A percentile compares a stretch with the other conserved stretches of the same genome.
Evolutionary conservation across 306 rosid genomes (phyloP).

Genomic region (Geum urbanum): DNA sequence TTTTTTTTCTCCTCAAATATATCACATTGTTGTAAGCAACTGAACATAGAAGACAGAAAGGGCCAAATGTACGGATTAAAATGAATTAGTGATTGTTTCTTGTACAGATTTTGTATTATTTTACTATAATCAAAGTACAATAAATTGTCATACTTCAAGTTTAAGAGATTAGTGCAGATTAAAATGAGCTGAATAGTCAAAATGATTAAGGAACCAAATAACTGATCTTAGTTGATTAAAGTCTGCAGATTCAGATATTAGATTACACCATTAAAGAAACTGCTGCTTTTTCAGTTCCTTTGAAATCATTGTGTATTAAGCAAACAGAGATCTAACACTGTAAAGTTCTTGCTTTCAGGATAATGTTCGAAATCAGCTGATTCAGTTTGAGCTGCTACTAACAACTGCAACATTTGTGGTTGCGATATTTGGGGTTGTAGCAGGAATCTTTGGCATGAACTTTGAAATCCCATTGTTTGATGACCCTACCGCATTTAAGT

Average conservation of each 20-base stretch:
- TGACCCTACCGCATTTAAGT: slow-evolving; percentile 63
- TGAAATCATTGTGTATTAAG: not conserved
- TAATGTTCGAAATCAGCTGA: slow-evolving; percentile 94
- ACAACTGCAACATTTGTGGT: slow-evolving; percentile 97
- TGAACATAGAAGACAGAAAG: not conserved
- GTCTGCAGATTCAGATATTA: not conserved
- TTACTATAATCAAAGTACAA: not conserved
- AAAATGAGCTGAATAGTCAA: not conserved
- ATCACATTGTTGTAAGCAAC: not conserved
- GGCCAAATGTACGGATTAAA: not conserved
- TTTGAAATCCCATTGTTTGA: slow-evolving; percentile 59
- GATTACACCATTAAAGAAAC: not conserved
- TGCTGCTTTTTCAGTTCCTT: not conserved
- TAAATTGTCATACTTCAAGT: not conserved
- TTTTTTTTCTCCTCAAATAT: not conserved
- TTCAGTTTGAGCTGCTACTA: slow-evolving; percentile 91
- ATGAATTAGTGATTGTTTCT: not conserved
- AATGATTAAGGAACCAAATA: not conserved
- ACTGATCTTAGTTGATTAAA: not conserved
- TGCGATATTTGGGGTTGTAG: slow-evolving; percentile 95
- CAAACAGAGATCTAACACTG: not conserved
- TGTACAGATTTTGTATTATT: no score
- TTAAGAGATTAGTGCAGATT: not conserved
- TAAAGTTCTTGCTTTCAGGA: slow-evolving; percentile 48
- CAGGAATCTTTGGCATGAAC: slow-evolving; percentile 96